Percentiles rank a stretch among this genome's conserved stretches.
These are phyloP conservation scores for Phylloporus arenicola DNA, from an alignment of 768 basidiomycete genomes.

Conservation along the genomic window DNA sequence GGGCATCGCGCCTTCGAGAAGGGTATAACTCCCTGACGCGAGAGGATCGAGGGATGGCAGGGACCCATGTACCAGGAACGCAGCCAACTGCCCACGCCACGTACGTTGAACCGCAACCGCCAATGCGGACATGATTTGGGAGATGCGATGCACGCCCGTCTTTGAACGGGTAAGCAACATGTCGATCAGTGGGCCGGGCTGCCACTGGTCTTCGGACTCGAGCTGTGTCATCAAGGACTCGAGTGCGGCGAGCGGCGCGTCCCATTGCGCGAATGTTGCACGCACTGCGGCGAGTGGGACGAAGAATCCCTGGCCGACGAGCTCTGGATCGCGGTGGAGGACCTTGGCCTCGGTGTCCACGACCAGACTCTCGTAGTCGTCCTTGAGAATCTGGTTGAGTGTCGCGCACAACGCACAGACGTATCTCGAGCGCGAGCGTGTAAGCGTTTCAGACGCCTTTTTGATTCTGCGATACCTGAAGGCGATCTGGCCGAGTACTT, in stretches of 20 bases:
- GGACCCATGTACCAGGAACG: constrained; percentile 77
- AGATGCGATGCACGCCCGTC: constrained; percentile 75
- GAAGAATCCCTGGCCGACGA: constrained; percentile 73
- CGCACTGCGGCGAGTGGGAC: constrained; percentile 83
- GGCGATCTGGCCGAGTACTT: constrained; percentile 72
- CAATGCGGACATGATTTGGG: constrained; percentile 65
- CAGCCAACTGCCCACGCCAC: constrained; percentile 79
- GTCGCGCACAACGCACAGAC: constrained; percentile 74
- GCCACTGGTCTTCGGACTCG: constrained; percentile 45
- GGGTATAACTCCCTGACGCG: constrained; percentile 50
- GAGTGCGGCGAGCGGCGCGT: constrained; percentile 75
- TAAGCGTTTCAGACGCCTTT: constrained; percentile 44
- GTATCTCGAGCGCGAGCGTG: constrained; percentile 65
- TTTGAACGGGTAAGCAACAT: constrained; percentile 64
- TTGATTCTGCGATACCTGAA: constrained; percentile 71
- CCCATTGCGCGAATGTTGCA: constrained; percentile 84
- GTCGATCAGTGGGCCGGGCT: constrained; percentile 77
- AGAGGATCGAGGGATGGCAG: constrained; percentile 59
- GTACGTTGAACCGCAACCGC: constrained; percentile 72
- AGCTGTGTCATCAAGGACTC: constrained; percentile 59
- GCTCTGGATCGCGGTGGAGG: constrained; percentile 62
- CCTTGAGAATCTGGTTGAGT: constrained; percentile 64
- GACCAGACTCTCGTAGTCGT: constrained; percentile 76
- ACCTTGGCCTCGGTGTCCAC: constrained; percentile 78
- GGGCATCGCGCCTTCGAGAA: constrained; percentile 66